Conservation (phyloP, 768 basidiomycete species). For the Pisolithus albus region DNA sequence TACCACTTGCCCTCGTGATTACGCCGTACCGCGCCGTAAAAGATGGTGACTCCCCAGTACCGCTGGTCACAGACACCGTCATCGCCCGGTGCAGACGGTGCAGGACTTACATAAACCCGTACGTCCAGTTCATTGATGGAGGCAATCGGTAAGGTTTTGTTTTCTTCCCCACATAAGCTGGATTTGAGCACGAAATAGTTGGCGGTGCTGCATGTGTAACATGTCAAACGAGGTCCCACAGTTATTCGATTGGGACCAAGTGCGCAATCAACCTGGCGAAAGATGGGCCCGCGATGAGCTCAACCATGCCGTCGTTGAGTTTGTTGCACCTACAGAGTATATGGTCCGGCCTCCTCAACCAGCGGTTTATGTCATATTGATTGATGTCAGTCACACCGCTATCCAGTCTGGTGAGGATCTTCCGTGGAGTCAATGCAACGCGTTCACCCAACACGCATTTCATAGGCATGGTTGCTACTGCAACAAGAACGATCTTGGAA, state of each 20-base stretch:
- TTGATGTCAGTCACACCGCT: constrained; percentile 91
- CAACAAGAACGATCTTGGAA: constrained; percentile 93
- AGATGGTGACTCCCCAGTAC: constrained; percentile 77
- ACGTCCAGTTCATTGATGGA: constrained; percentile 95
- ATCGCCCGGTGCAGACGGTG: constrained; percentile 95
- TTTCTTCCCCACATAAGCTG: background rate
- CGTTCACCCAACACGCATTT: background rate
- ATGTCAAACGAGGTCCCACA: constrained; percentile 98
- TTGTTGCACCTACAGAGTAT: constrained; percentile 96
- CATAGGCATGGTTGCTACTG: constrained; percentile 95
- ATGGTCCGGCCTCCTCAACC: constrained; percentile 99
- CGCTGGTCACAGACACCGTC: constrained; percentile 88
- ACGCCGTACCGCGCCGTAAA: constrained; percentile 87
- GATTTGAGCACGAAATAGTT: constrained; percentile 39
- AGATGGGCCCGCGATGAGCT: constrained; percentile 91
- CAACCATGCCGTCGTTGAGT: constrained; percentile 92
- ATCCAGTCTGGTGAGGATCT: constrained; percentile 68
- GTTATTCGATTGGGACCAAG: constrained; percentile 97
- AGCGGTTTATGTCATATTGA: constrained; percentile 92
- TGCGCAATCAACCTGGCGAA: constrained; percentile 88
- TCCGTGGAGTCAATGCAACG: background rate
- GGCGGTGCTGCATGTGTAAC: constrained; percentile 99
- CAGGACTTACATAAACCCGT: constrained; percentile 96
- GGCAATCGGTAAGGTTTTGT: constrained; percentile 66
- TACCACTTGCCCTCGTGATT: constrained; percentile 83